Base-by-base conservation (phyloP, 306 rosid species). In the Medicago arabica region DNA sequence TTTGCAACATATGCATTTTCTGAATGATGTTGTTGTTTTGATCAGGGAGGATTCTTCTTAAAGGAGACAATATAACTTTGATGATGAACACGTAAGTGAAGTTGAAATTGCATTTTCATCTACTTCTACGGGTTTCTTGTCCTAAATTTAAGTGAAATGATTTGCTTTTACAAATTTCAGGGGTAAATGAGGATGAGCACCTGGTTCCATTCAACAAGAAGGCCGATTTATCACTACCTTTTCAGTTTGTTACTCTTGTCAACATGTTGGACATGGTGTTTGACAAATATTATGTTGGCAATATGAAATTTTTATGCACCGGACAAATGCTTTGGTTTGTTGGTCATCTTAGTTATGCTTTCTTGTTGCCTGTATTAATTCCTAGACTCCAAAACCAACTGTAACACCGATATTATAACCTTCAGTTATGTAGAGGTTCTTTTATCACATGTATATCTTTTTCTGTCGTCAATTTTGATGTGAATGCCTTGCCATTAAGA, bases 1-100 rank as follows among this genome's bases (percentile, higher is more conserved):
- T 49, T 46, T 67, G 11, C 57, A 57, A n/a, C 43, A 50, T 19
- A 1, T 67, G 62, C 61, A 65, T 66, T 28, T 75, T 71, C 65
- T 83, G 53, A 88, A 64, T 46, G 41, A 38, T 76, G 28, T 72
- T 9, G 10, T 70, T 57, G 49, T 72, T 69, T 50, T 72, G 8
- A 67, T 67, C 73, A 92, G 96, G 97, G 87, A 83, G 97, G 88
- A 90, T 92, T 44, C 92, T 92, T 59, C 96, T 92, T 2, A 90
- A 92, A 77, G 97, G 97, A 71, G 97, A 92, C 84, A 92, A 88
- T 84, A 92, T 92, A 47, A 92, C 97, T 67, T 73, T 92, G 55
- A 92, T 92, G 97, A 90, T 90, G 97, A 90, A 84, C 72, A 73
- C 93, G 97, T 90, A 83, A 87, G 93, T 87, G 31, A 23, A 21